These are phyloP conservation scores for Rehmannia glutinosa DNA, from an alignment of 257 asterid genomes.

Conservation along the genomic window DNA sequence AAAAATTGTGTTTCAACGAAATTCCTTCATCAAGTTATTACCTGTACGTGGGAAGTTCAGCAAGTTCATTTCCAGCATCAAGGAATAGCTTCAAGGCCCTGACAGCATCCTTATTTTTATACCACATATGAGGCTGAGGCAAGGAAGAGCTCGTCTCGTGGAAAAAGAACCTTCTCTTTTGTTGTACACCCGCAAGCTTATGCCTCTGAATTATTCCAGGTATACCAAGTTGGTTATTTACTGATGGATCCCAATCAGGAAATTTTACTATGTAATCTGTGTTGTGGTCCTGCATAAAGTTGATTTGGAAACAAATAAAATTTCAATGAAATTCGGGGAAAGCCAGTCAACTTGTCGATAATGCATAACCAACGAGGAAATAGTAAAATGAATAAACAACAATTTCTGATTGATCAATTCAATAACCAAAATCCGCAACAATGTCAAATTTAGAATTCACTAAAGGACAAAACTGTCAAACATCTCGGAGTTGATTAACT, in stretches of 20 bases:
- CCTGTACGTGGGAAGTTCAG: constrained; percentile 83
- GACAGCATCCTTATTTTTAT: constrained; percentile 52
- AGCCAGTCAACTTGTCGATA: background rate
- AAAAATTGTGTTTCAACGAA: no score
- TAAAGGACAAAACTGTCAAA: background rate
- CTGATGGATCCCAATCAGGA: constrained; percentile 89
- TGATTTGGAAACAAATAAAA: background rate
- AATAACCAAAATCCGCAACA: background rate
- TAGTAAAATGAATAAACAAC: background rate
- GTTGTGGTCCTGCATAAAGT: constrained; percentile 73
- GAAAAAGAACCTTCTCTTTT: constrained; percentile 56
- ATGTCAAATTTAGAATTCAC: background rate
- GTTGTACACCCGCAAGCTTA: constrained; percentile 25
- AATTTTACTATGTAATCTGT: constrained; percentile 79
- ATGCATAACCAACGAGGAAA: background rate
- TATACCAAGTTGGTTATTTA: constrained; percentile 18
- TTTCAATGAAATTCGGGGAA: background rate
- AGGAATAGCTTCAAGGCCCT: constrained; percentile 75
- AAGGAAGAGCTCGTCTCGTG: constrained; percentile 47
- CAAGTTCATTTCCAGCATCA: constrained; percentile 77
- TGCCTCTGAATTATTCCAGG: constrained; percentile 34
- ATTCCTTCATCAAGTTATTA: no score
- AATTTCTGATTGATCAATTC: background rate
- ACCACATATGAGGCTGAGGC: constrained; percentile 88
- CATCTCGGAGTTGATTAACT: background rate